Evolutionary conservation across 768 basidiomycete species (phyloP).

Genomic region (Erythrobasidium yunnanense): DNA sequence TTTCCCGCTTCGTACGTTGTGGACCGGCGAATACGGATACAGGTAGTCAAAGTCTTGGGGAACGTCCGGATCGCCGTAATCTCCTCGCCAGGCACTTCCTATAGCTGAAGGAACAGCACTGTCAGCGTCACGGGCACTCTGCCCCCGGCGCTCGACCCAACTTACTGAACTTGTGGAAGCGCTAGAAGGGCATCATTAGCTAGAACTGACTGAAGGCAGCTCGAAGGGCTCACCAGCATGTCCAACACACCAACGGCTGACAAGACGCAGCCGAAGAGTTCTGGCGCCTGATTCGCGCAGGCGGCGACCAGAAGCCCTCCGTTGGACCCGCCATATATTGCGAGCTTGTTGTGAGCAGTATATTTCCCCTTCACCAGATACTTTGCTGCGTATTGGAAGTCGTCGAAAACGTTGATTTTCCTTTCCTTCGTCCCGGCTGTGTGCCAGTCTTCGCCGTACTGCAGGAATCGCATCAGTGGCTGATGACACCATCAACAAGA

Average conservation of each 20-base stretch:
- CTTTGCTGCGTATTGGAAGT: slow-evolving; percentile 52
- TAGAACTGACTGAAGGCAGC: background rate
- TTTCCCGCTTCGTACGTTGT: slow-evolving; percentile 58
- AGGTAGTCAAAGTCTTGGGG: slow-evolving; percentile 76
- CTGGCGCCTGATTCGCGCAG: slow-evolving; percentile 67
- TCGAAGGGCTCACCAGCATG: slow-evolving; percentile 54
- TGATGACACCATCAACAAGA: slow-evolving; percentile 8
- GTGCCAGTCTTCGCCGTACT: slow-evolving; percentile 78
- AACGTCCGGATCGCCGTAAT: slow-evolving; percentile 65
- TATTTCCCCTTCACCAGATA: slow-evolving; percentile 63
- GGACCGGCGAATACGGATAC: slow-evolving; percentile 62
- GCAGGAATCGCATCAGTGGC: slow-evolving; percentile 1
- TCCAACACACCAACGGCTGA: slow-evolving; percentile 75
- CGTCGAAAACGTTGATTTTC: slow-evolving; percentile 50
- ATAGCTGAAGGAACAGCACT: too few relatives aligned
- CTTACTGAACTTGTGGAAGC: background rate
- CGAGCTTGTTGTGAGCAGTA: slow-evolving; percentile 58
- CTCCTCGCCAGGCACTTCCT: slow-evolving; percentile 67
- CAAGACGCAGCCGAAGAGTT: slow-evolving; percentile 64
- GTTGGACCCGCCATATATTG: slow-evolving; percentile 69
- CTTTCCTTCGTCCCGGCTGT: slow-evolving; percentile 56
- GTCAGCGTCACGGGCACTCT: too few relatives aligned
- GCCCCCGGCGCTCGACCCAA: too few relatives aligned
- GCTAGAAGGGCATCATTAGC: slow-evolving; percentile 2
- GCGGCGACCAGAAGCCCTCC: slow-evolving; percentile 69